Evolutionary conservation across 768 basidiomycete genomes (phyloP).

Genomic region (Podaxis pistillaris): DNA sequence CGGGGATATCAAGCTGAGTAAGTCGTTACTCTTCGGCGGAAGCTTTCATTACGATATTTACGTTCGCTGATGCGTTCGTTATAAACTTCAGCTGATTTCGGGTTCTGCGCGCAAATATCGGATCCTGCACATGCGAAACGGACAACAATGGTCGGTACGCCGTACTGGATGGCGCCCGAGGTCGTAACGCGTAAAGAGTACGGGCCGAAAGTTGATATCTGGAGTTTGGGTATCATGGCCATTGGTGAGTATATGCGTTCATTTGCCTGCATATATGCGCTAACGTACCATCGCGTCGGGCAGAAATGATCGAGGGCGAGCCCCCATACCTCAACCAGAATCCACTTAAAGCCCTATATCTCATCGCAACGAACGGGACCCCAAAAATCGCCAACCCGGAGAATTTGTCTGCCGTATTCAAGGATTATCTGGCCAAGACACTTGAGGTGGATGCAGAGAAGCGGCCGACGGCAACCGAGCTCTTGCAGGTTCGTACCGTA

Average conservation of each 20-base stretch:
- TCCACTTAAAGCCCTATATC: conserved; percentile 92
- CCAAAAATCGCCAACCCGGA: conserved; percentile 93
- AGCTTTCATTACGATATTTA: background rate
- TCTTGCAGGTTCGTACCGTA: conserved; percentile 60
- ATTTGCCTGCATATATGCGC: background rate
- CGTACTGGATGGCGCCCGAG: conserved; percentile 99
- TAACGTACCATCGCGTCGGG: conserved; percentile 11
- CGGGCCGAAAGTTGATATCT: conserved; percentile 97
- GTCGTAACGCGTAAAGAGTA: conserved; percentile 98
- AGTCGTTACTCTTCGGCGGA: conserved; percentile 32
- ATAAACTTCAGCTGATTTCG: conserved; percentile 79
- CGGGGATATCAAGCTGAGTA: conserved; percentile 98
- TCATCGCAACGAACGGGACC: conserved; percentile 98
- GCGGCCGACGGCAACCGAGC: conserved; percentile 79
- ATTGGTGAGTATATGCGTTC: conserved; percentile 59
- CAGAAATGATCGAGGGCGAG: conserved; percentile 98
- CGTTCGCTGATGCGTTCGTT: conserved; percentile 7
- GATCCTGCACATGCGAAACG: conserved; percentile 87
- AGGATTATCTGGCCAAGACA: conserved; percentile 84
- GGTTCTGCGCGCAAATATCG: conserved; percentile 97
- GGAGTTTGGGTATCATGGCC: conserved; percentile 96
- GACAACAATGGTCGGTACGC: conserved; percentile 98
- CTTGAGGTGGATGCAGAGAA: conserved; percentile 96
- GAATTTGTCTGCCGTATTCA: conserved; percentile 71
- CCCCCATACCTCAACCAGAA: conserved; percentile 97